Percentiles rank a stretch among this genome's conserved stretches.
These are phyloP conservation scores for Acer saccharum DNA, from an alignment of 345 rosid species.

Conservation along the genomic window DNA sequence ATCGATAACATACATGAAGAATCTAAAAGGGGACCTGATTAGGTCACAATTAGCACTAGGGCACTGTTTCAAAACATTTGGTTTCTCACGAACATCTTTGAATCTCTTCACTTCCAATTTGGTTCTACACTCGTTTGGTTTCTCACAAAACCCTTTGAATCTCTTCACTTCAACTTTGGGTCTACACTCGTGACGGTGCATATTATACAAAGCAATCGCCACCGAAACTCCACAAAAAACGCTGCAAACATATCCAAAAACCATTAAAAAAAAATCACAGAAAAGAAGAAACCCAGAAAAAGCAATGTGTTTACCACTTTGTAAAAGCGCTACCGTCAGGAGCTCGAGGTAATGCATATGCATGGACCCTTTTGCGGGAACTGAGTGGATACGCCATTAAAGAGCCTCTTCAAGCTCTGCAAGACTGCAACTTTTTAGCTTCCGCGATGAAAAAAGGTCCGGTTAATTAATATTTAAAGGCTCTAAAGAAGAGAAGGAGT, in stretches of 20 bases:
- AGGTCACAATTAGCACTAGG: constrained; percentile 31
- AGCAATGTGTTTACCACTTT: constrained; percentile 50
- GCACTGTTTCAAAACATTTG: constrained; percentile 24
- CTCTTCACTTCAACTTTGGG: constrained; percentile 46
- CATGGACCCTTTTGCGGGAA: constrained; percentile 69
- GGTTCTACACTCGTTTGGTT: constrained; percentile 23
- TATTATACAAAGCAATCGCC: constrained; percentile 68
- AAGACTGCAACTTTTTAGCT: constrained; percentile 22
- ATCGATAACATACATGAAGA: constrained; percentile 60
- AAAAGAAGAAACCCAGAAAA: background rate
- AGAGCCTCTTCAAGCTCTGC: constrained; percentile 26
- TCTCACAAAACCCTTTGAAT: constrained; percentile 54
- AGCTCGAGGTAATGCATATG: constrained; percentile 66
- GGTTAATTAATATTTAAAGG: background rate
- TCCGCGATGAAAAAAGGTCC: background rate
- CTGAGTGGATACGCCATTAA: constrained; percentile 63
- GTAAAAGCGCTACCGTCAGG: constrained; percentile 81
- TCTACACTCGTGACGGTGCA: constrained; percentile 57
- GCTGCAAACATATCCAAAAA: constrained; percentile 33
- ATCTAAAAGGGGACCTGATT: constrained; percentile 72
- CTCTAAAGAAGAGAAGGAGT: background rate
- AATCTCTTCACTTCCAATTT: constrained; percentile 62
- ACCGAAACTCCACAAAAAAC: constrained; percentile 53
- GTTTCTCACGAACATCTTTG: constrained; percentile 43
- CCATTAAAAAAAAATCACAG: background rate